Evolutionary conservation across 2,329 filamentous ascomycete species (phyloP), one percentile per base, ranked within the genome.

Genomic region (Magnaporthiopsis rhizophila): DNA sequence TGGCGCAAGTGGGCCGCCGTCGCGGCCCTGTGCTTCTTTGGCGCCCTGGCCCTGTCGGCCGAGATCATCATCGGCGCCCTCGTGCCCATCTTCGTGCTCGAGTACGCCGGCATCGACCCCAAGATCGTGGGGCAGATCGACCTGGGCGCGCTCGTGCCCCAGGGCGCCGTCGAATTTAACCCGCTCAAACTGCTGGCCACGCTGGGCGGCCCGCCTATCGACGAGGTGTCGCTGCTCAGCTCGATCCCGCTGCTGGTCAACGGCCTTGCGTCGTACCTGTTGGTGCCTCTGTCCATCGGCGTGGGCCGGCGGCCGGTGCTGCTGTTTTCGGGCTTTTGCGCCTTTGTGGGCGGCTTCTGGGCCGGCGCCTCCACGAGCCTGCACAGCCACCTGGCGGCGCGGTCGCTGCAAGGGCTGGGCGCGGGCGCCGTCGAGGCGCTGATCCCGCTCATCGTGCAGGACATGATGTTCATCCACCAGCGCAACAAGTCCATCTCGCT

Each of bases 401-500:
- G 77, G 1, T 73, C 76, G 13, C 65, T 79, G 8, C 72, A 73
- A 59, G 75, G 74, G 8, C 59, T 78, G 21, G 74, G 76, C 0
- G 74, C 75, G 1, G 77, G 76, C 45, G 73, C 75, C 1, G 75
- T 74, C 1, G 76, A 78, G 65, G 77, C 72, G 7, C 72, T 78
- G 3, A 72, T 78, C 11, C 76, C 76, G 64, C 67, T 72, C 30
- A 66, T 66, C 64, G 62, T 66, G 3, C 65, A 66, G 65, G 65
- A 65, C 24, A 66, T 62, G 18, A 65, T 66, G 50, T 66, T 66
- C 57, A 61, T 65, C 21, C 65, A 65, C 58, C 64, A 66, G 58
- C 57, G 65, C 15, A 64, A 63, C 34, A 65, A 65, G 45, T 50
- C 66, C 24, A 65, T 68, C 34, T 63, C 67, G 9, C 60, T 65